Conservation (phyloP, 768 basidiomycete species). For the Hygrocybe coccinea region DNA sequence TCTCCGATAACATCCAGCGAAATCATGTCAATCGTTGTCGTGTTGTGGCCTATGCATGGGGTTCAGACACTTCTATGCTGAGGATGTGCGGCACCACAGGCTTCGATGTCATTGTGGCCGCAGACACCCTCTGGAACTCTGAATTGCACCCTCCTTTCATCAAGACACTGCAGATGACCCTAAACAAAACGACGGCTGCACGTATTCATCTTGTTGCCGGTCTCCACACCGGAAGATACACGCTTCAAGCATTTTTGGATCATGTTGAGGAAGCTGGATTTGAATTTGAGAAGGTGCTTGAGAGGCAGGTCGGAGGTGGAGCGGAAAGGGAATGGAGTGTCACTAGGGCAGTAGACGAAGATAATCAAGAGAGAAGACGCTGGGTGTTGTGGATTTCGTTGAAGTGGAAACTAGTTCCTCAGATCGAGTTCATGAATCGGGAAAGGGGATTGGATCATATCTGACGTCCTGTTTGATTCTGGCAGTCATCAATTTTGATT, state of each 20-base stretch:
- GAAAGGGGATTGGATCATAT: neutral
- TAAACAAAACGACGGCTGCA: conserved; percentile 40
- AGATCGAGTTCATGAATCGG: neutral
- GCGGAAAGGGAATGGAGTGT: conserved; percentile 49
- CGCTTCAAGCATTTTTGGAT: conserved; percentile 57
- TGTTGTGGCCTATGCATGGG: conserved; percentile 63
- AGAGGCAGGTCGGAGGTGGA: conserved; percentile 43
- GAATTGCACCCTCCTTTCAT: conserved; percentile 53
- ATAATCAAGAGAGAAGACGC: conserved; percentile 60
- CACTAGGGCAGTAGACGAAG: conserved; percentile 46
- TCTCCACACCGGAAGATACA: conserved; percentile 71
- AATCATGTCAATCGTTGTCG: conserved; percentile 51
- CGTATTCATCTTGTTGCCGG: conserved; percentile 67
- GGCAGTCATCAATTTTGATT: no score
- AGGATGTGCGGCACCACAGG: conserved; percentile 13
- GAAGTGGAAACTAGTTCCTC: conserved; percentile 40
- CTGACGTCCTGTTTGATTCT: neutral
- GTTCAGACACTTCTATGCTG: conserved; percentile 40
- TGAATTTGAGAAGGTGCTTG: conserved; percentile 40
- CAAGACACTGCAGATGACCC: conserved; percentile 44
- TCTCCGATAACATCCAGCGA: conserved; percentile 50
- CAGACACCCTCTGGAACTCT: conserved; percentile 77
- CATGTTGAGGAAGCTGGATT: conserved; percentile 39
- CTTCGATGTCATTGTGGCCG: conserved; percentile 66
- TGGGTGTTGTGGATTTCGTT: conserved; percentile 71